phyloP scores from a whole-genome alignment of 495 filamentous ascomycete species.

The Sabuloglossum arenarium region DNA sequence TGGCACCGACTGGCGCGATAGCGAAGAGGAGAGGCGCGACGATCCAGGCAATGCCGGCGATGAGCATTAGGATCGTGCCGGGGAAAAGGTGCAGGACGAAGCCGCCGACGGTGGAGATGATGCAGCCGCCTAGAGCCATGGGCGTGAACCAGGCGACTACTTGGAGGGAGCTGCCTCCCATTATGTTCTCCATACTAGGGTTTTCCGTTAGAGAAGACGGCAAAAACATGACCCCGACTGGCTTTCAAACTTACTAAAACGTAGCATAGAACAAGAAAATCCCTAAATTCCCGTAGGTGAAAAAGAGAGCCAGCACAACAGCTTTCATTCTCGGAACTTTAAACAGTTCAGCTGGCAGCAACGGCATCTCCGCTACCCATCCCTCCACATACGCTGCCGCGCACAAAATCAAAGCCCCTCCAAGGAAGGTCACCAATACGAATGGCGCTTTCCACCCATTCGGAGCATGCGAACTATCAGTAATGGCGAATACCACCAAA shows the following conservation, averaged over 20 bases:
- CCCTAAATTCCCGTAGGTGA: conserved; percentile 55
- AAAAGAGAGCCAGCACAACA: conserved; percentile 43
- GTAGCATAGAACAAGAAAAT: conserved; percentile 62
- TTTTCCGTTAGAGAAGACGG: background rate
- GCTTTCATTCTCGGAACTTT: conserved; percentile 50
- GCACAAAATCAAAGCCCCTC: conserved; percentile 34
- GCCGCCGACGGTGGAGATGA: conserved; percentile 50
- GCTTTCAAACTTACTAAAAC: conserved; percentile 57
- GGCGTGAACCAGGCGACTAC: conserved; percentile 64
- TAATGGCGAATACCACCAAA: conserved; percentile 60
- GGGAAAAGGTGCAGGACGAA: conserved; percentile 57
- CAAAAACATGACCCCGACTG: no score
- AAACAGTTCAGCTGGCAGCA: conserved; percentile 60
- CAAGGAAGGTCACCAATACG: conserved; percentile 36
- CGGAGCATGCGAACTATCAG: conserved; percentile 47
- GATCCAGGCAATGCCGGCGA: conserved; percentile 45
- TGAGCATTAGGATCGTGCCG: conserved; percentile 45
- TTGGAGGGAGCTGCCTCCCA: conserved; percentile 43
- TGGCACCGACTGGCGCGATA: conserved; percentile 36
- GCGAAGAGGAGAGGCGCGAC: conserved; percentile 50
- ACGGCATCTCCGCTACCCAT: conserved; percentile 47
- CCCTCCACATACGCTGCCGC: conserved; percentile 53
- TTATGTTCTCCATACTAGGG: conserved; percentile 39
- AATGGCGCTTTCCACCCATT: conserved; percentile 56
- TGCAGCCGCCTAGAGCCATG: conserved; percentile 52